Base-by-base conservation (phyloP, 2,329 filamentous ascomycete species). In the Neophaeococcomyces mojaviensis region DNA sequence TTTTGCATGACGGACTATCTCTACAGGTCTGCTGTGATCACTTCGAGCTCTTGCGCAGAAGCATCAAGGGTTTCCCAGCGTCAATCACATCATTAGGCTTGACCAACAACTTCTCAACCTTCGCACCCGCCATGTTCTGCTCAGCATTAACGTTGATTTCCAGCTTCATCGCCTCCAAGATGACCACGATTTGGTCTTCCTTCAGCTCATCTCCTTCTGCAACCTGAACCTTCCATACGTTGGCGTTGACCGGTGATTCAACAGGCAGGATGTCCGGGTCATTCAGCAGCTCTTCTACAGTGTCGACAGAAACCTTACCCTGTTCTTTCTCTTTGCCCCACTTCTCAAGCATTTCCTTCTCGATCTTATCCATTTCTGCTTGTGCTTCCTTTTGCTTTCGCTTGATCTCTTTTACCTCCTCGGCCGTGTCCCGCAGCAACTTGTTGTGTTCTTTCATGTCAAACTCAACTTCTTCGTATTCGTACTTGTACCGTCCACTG, bases 121-220 rank as follows among this genome's bases (percentile, higher is more conserved):
- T 60, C 40, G 40, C 57, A 16, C 45, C 61, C 13, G 50, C 57
- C 18, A 57, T 57, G 5, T 56, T 51, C 10, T 57, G 49, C 37
- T 64, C 60, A 1, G 59, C 54, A 22, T 61, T 60, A 16, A 74
- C 65, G 12, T 65, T 64, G 48, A 78, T 73, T 52, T 78, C 76
- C 63, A 78, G 68, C 57, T 78, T 78, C 74, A 78, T 78, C 0
- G 74, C 74, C 47, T 78, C 75, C 2, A 78, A 60, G 2, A 77
- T 69, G 1, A 66, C 60, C 1, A 72, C 64, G 0, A 67, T 56
- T 19, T 74, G 65, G 6, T 68, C 68, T 9, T 66, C 60, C 10
- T 66, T 60, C 2, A 77, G 35, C 1, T 53, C 44, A 10, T 73
- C 63, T 0, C 71, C 70, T 22, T 66, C 62, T 12, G 66, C 55